phyloP scores from a whole-genome alignment of 2,329 filamentous ascomycete species.

The Colletotrichum somersetense region DNA sequence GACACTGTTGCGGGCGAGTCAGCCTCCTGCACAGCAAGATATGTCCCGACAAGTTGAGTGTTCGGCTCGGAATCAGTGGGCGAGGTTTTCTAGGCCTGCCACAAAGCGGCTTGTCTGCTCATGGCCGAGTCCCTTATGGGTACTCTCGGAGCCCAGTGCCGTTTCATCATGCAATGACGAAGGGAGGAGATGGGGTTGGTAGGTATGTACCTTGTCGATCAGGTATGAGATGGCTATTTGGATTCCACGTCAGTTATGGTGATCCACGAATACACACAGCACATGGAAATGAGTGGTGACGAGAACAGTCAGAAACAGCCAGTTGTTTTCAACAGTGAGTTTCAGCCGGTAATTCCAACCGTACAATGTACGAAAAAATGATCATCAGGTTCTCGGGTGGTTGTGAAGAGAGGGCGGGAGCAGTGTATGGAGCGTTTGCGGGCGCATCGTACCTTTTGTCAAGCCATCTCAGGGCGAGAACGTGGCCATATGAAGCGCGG shows the following conservation, averaged over 20 bases:
- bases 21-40: constrained; percentile 16
- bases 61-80: constrained; percentile 79
- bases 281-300: constrained; percentile 39
- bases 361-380: constrained; percentile 75
- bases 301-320: constrained; percentile 82
- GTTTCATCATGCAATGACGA: constrained; percentile 77
- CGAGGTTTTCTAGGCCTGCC: constrained; percentile 99
- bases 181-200: constrained; percentile 37
- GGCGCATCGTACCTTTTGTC: constrained; percentile 23
- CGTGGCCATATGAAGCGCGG: constrained; percentile 17
- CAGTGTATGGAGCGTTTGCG: neutral
- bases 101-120: constrained; percentile 91
- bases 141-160: constrained; percentile 96
- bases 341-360: constrained; percentile 99
- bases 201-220: constrained; percentile 45
- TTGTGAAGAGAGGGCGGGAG: neutral
- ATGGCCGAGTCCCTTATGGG: constrained; percentile 61
- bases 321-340: constrained; percentile 83
- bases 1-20: constrained; percentile 25
- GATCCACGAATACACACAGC: neutral
- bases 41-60: constrained; percentile 25
- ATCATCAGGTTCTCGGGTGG: constrained; percentile 63
- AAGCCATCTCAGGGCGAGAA: constrained; percentile 15
- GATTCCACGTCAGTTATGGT: constrained; percentile 50
- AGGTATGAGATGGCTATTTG: constrained; percentile 38